Base-by-base conservation (phyloP, 495 filamentous ascomycete genomes). In the Aspergillus bertholletiae region DNA sequence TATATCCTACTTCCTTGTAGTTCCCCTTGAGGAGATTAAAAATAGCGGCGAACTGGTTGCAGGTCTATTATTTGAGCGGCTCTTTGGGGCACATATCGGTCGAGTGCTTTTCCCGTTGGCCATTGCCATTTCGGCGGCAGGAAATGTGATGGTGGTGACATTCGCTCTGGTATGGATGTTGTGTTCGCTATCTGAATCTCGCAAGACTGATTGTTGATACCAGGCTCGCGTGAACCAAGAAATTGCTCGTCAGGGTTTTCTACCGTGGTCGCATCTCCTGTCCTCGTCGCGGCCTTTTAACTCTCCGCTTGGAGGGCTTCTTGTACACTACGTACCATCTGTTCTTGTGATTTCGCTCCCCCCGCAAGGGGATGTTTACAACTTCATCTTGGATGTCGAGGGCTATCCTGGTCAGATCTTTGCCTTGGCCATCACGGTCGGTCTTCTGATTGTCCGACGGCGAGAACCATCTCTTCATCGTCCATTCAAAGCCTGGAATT, bases 101-200 rank as follows among this genome's bases (percentile, higher is more conserved):
- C 78, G 71, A 26, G 71, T 68, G 18, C 62, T 89, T 17, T 69
- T 89, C 18, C 83, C 86, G 3, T 60, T 88, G 9, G 80, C 84
- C 12, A 80, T 91, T 46, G 87, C 86, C 0, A 69, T 85, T 15
- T 88, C 84, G 0, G 87, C 84, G 0, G 81, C 78, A 0, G 88
- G 88, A 0, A 90, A 90, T 63, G 84, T 90, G 2, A 89, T 92
- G 84, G 86, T 89, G 1, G 86, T 88, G 7, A 87, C 86, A 7
- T 90, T 87, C 64, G 70, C 80, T 7, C 55, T 83, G 56, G 84
- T 86, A 72, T 46, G 70, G 63, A 48, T 12, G 17, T 8, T 34
- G 8, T n/a, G 30, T 34, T 23, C 21, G 11, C 9, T n/a, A 45
- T 13, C n/a, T n/a, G n/a, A 21, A 18, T 2, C 3, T 40, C 15